Base-by-base conservation (phyloP, 1,139 yeast genomes). In the Pichia norvegensis region DNA sequence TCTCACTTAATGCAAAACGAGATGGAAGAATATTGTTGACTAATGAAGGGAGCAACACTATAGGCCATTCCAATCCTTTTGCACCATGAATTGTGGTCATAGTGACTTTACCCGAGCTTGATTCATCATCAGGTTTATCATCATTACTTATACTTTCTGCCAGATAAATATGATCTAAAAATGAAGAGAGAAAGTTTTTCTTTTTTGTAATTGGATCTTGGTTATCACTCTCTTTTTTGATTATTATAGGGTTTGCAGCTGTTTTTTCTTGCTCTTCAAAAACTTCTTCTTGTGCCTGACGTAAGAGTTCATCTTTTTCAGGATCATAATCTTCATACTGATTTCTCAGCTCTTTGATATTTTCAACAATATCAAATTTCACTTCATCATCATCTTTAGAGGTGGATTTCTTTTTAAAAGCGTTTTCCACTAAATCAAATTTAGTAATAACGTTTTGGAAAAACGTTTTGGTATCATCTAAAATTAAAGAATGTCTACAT, bases 11-110 rank as follows among this genome's bases (percentile, higher is more conserved):
- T 2, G 59, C 60, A 38, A 59, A 42, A 42, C 56, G 44, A 36
- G 64, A 46, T 19, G 65, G 62, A 40, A 62, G 45, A 39, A 61
- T 46, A 36, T 79, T 79, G 42, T 82, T 85, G 16, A 76, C 69
- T 25, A 84, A 65, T 0, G 84, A 81, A 0, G 95, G 90, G 13
- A 87, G 74, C 59, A 87, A 85, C 0, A 92, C 97, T 6, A 85
- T 76, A 0, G 95, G 92, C 97, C 97, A 92, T 62, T 92, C 97
- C 5, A 88, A 68, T 1, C 97, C 97, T 60, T 92, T 92, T 2
- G 97, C 79, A 0, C 90, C 87, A 62, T 92, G 98, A 14, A 92
- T 83, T 0, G 97, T 92, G 2, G 63, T 73, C 43, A 43, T 74
- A 1, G 59, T 60, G 0, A 76, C 72, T 46, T 62, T 55, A 2